These are phyloP conservation scores for Plasmodium vinckei DNA, from an alignment of 169 alveolate species.

Conservation along the genomic window DNA sequence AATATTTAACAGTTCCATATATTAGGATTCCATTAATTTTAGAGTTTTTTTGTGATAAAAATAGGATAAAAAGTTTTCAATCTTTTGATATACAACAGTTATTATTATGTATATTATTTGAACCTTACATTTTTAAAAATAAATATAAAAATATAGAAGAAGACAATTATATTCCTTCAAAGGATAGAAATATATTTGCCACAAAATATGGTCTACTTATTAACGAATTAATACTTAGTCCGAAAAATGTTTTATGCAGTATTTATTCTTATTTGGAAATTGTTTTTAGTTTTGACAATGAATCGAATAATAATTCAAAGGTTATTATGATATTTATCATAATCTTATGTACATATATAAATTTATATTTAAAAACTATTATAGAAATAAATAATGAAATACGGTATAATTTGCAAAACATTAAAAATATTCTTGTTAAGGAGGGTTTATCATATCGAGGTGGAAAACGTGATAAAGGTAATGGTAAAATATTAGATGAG, in stretches of 20 bases:
- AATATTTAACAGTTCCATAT: slow-evolving; percentile 89
- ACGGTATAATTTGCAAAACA: slow-evolving; percentile 24
- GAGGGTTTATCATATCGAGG: background rate
- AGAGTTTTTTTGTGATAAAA: slow-evolving; percentile 88
- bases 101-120: slow-evolving; percentile 84
- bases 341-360: slow-evolving; percentile 49
- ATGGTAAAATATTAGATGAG: background rate
- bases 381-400: slow-evolving; percentile 58
- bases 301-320: slow-evolving; percentile 15
- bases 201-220: slow-evolving; percentile 87
- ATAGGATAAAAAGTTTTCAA: slow-evolving; percentile 79
- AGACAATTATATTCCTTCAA: slow-evolving; percentile 83
- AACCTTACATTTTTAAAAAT: slow-evolving; percentile 87
- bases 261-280: slow-evolving; percentile 56
- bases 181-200: slow-evolving; percentile 79
- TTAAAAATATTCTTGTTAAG: slow-evolving; percentile 43
- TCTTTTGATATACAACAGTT: slow-evolving; percentile 87
- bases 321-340: slow-evolving; percentile 54
- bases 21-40: slow-evolving; percentile 88
- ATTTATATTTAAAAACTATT: slow-evolving; percentile 38
- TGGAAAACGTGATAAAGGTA: background rate
- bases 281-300: slow-evolving; percentile 56
- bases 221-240: slow-evolving; percentile 81
- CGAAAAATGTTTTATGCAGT: slow-evolving; percentile 70
- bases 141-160: slow-evolving; percentile 68